Base-by-base conservation (phyloP, 176 grass and related monocot species). In the Triticum dicoccoides region DNA sequence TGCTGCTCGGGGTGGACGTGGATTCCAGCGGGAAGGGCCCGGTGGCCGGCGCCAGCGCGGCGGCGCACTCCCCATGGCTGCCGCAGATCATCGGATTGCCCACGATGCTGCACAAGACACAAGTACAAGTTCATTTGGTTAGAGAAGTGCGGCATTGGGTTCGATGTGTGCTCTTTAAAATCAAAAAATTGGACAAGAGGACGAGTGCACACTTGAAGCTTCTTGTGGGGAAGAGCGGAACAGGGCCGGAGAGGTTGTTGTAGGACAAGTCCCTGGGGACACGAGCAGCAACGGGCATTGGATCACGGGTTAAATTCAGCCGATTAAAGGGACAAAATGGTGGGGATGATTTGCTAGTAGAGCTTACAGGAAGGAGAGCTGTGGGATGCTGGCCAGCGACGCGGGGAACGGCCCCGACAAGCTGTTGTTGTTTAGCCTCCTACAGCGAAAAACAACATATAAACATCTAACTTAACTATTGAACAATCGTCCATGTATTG, bases 381-480 rank as follows among this genome's bases (percentile, higher is more conserved):
- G 82, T 20, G 90, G 89, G 84, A 98, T 88, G 76, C 86, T 96
- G 49, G 92, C 92, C 41, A 98, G 85, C 30, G 96, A 89, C 79
- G 78, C 80, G 5, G 96, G 96, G 76, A 98, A 91, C 44, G 86
- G 8, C 11, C 93, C 96, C 65, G 91, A 96, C 82, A 98, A 82
- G 88, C 90, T 96, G 88, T 98, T 98, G 86, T 98, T 98, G 93
- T 98, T 98, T 13, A 98, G 88, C 70, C 93, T 88, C 92, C 93
- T 95, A 35, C 51, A 27, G 30, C 54, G 67, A 61, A 80, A 33
- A 24, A 8, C 10, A 27, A 27, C 27, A 27, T 27, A 27, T 27
- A 27, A 27, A 27, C 27, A 27, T 27, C 27, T 27, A 27, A 27
- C 27, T 27, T 27, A 27, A 27, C 27, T 27, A 27, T 27, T 27